phyloP scores from a whole-genome alignment of 345 rosid species.

The Citrus sinensis region DVS_A1.0 CM039164.1:9811501-9812000 shows the following conservation, averaged over 20 bases:
- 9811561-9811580: background rate
- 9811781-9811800: too few relatives aligned
- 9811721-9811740: background rate
- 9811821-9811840: background rate
- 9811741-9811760: background rate
- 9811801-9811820: too few relatives aligned
- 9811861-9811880: background rate
- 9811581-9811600: background rate
- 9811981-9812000: slow-evolving; percentile 90
- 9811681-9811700: background rate
- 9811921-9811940: background rate
- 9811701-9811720: background rate
- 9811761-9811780: background rate
- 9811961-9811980: slow-evolving; percentile 93
- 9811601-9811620: too few relatives aligned
- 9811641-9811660: too few relatives aligned
- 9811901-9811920: too few relatives aligned
- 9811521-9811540: background rate
- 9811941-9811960: background rate
- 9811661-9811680: too few relatives aligned
- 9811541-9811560: background rate
- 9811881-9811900: background rate
- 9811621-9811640: too few relatives aligned
- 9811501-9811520: background rate
- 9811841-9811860: background rate